Evolutionary conservation across 106 monocot species (phyloP), one percentile per base, ranked within the genome.

Genomic region (Agapanthus africanus): DNA sequence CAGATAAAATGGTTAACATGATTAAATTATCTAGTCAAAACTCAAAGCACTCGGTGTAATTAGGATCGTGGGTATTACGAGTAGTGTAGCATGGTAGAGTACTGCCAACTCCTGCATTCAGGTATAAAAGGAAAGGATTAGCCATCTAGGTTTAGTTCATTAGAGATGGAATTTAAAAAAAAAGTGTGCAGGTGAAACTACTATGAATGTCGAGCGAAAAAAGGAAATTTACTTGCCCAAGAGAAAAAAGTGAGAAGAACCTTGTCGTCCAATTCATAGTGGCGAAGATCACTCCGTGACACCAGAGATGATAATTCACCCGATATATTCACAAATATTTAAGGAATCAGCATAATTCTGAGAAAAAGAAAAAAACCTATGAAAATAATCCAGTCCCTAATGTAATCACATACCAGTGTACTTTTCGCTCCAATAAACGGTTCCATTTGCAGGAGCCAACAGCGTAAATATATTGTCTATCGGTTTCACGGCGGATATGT

Each of bases 381-480:
- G n/a, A n/a, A n/a, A n/a, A n/a, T n/a, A n/a, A n/a, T n/a, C n/a
- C n/a, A 56, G 19, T 26, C 9, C 16, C 41, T 5, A 22, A 26
- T 73, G 16, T 36, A 36, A n/a, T 5, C n/a, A 36, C 67, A 42
- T 75, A 95, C 94, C 85, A 60, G 74, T 74, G 59, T 75, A 81
- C 35, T 63, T 75, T 63, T 71, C 81, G 2, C 74, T 83, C 87
- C 87, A 95, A 69, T 88, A 83, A 40, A 91, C 54, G 56, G 91
- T 85, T 73, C 91, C 94, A 59, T 87, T 95, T 27, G 88, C 85
- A 49, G 94, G 91, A 73, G 81, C 74, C 47, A 95, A 57, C 60
- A 91, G 47, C 28, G 80, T 85, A 15, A 88, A 75, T 15, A 83
- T 36, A 66, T 73, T 51, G 59, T 75, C 71, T 47, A 64, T 37